phyloP scores from a whole-genome alignment of 345 rosid genomes.

The Eutrema japonicum region DNA sequence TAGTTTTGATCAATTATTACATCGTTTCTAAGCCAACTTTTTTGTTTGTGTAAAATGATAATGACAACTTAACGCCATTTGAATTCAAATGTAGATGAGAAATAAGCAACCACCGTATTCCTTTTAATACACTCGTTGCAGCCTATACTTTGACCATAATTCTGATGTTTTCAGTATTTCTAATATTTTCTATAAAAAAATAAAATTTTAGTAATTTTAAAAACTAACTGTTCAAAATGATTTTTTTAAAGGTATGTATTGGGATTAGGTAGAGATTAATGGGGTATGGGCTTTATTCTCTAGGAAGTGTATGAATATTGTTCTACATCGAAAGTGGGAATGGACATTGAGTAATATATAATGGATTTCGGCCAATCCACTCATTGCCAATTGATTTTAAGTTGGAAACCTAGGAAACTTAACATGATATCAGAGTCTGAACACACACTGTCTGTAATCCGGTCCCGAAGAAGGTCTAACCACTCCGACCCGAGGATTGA shows the following conservation, averaged over 20 bases:
- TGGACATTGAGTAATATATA: too few species aligned
- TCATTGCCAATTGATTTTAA: too few species aligned
- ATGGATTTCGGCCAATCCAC: too few species aligned
- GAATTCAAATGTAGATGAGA: not conserved
- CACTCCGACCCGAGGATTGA: too few species aligned
- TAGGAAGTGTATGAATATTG: too few species aligned
- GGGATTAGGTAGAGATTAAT: too few species aligned
- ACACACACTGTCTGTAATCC: too few species aligned
- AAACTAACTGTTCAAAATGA: not conserved
- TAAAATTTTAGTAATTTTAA: not conserved
- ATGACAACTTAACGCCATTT: not conserved
- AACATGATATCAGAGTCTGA: too few species aligned
- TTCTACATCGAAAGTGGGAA: too few species aligned
- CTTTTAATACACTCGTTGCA: not conserved
- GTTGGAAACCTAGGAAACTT: too few species aligned
- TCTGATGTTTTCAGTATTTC: not conserved
- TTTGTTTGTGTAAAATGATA: constrained; percentile 16
- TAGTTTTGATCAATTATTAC: not conserved
- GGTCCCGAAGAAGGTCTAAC: too few species aligned
- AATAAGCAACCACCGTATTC: not conserved
- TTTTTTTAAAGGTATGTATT: not conserved
- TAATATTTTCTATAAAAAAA: not conserved
- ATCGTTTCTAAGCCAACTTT: not conserved
- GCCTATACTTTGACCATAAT: not conserved
- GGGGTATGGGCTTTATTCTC: too few species aligned